Evolutionary conservation across 139 green algal species (phyloP), one percentile per base, ranked within the genome.

Genomic region (Mesostigma viride): DNA sequence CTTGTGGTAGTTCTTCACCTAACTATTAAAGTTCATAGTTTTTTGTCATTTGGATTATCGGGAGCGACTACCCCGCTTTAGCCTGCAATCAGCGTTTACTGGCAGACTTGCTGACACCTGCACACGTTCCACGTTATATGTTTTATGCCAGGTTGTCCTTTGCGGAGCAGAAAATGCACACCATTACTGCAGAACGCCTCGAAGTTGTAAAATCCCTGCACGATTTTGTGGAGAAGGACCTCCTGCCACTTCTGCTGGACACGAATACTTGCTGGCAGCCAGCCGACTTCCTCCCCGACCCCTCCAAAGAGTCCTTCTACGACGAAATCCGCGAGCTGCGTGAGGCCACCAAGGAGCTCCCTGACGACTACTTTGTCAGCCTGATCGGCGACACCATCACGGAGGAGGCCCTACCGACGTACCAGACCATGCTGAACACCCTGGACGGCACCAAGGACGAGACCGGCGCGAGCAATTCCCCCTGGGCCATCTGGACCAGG

Each of bases 381-480:
- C 83, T 98, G 47, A 84, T 91, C 8, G 91, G 90, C 45, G 90
- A 96, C 76, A 94, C 91, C 85, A 91, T 96, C 72, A 97, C 91
- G 1, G 94, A 99, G 85, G 94, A 99, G 83, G 94, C 93, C 26
- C 83, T 99, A 63, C 94, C 94, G 34, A 99, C 92, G n/a, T 99
- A 99, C 83, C 96, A 97, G 92, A 93, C 89, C 74, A 99, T 99
- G 94, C 80, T 99, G 30, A 99, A 99, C 84, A 97, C 91, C 3
- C 83, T 99, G 51, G 94, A 99, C 62, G 94, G 91, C 30, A 89
- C 93, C 24, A 72, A 87, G 11, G 91, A 97, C 67, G 87, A 95
- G 77, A 96, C 84, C 81, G 91, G 91, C 51, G 90, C 89, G 8
- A 73, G 78, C 27, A 63, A 75, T 32, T 90, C 83, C 1, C 73